Conservation (phyloP, 768 basidiomycete genomes). For the Leccinum olivaceopallidum region DNA sequence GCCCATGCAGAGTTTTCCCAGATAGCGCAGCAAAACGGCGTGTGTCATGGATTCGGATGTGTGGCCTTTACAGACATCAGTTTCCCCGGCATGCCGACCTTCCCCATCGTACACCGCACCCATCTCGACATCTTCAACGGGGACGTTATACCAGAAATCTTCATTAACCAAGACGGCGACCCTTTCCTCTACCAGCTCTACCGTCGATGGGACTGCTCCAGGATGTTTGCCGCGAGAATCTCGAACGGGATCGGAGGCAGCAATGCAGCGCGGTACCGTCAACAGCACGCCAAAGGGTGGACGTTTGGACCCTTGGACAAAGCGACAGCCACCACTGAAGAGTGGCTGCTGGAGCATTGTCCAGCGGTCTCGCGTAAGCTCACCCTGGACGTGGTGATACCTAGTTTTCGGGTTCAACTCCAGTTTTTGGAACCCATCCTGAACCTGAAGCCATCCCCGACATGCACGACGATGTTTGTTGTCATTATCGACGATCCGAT, state of each 20-base stretch:
- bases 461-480: constrained; percentile 54
- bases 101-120: constrained; percentile 54
- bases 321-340: constrained; percentile 38
- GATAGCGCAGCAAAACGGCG: constrained; percentile 30
- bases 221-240: constrained; percentile 44
- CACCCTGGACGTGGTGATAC: constrained; percentile 56
- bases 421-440: constrained; percentile 46
- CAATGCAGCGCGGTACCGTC: constrained; percentile 45
- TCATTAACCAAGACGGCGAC: constrained; percentile 61
- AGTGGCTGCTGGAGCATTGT: constrained; percentile 36
- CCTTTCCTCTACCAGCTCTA: constrained; percentile 62
- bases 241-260: constrained; percentile 49
- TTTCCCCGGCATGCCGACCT: constrained; percentile 64
- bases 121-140: constrained; percentile 59
- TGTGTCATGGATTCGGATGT: constrained; percentile 53
- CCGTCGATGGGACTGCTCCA: constrained; percentile 52
- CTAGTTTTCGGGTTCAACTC: constrained; percentile 55
- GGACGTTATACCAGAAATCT: constrained; percentile 48
- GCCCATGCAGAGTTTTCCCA: constrained; percentile 40
- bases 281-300: constrained; percentile 47
- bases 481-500: constrained; percentile 57
- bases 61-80: constrained; percentile 55
- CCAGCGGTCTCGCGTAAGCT: constrained; percentile 35
- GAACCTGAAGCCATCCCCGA: constrained; percentile 40
- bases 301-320: constrained; percentile 46